Conservation (phyloP, 1,284 basidiomycete species). For the Pseudozyma flocculosa region DNA sequence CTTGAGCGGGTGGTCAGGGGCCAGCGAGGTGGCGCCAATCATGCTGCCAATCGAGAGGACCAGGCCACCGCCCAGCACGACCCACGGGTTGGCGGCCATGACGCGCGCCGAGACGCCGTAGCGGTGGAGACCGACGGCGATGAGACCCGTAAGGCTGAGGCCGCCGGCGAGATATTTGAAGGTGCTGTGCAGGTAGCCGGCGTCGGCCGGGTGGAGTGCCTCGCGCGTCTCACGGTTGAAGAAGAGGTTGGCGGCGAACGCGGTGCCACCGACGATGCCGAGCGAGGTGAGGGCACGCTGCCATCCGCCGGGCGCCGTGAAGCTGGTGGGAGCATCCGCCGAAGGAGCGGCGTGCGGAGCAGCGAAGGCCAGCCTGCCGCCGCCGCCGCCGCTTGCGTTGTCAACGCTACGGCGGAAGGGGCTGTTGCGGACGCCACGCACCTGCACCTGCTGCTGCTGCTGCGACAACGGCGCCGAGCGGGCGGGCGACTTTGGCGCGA, state of each 20-base stretch:
- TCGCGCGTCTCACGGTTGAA: slow-evolving; percentile 56
- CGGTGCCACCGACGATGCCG: slow-evolving; percentile 54
- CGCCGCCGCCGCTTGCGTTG: slow-evolving; percentile 3
- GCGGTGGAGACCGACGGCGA: slow-evolving; percentile 75
- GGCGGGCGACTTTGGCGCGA: too few relatives aligned
- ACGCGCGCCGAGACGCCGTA: slow-evolving; percentile 74
- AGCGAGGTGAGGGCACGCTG: slow-evolving; percentile 40
- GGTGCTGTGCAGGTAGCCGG: slow-evolving; percentile 70
- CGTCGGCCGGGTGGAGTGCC: slow-evolving; percentile 34
- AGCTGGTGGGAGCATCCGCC: slow-evolving; percentile 36
- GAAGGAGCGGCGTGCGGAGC: slow-evolving; percentile 42
- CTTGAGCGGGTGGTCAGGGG: slow-evolving; percentile 57
- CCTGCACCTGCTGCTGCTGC: slow-evolving; percentile 19
- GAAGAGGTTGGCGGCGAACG: slow-evolving; percentile 52
- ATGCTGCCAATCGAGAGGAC: slow-evolving; percentile 62
- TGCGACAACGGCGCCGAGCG: neutral
- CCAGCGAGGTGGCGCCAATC: slow-evolving; percentile 55
- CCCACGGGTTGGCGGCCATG: slow-evolving; percentile 82
- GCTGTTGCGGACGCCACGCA: slow-evolving; percentile 28
- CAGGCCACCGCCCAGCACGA: slow-evolving; percentile 77
- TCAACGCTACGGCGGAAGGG: slow-evolving; percentile 26
- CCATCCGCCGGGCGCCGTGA: slow-evolving; percentile 50
- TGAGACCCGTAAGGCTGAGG: slow-evolving; percentile 72
- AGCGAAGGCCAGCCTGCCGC: slow-evolving; percentile 25
- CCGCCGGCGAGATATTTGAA: slow-evolving; percentile 85